Base-by-base conservation (phyloP, 2,329 filamentous ascomycete genomes). In the Aspergillus neotritici region DNA sequence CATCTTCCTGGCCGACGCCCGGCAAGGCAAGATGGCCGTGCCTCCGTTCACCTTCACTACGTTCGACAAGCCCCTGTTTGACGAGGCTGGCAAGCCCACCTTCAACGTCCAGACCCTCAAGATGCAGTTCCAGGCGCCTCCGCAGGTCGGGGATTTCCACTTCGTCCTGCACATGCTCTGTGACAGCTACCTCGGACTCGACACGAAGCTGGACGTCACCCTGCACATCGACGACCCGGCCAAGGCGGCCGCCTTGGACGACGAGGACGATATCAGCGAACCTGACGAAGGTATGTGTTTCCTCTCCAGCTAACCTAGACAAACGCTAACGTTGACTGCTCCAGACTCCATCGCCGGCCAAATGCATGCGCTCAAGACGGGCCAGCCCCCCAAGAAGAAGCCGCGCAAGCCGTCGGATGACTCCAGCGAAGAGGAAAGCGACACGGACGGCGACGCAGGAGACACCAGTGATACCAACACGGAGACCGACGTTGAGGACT, bases 61-160 rank as follows among this genome's bases (percentile, higher is more conserved):
- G 35, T 97, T 98, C 63, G 89, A 96, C 67, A 86, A 89, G 72
- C 86, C 88, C 25, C 82, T 96, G 28, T 86, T 93, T 51, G 82
- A 86, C 55, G 82, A 81, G 32, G 77, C 82, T 49, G 88, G 86
- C 56, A 86, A 86, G 63, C 91, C 91, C 2, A 97, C 93, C 2
- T 98, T 87, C 71, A 84, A 90, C 58, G 84, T 98, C 71, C 90
- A 97, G 67, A 98, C 93, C 3, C 75, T 97, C 60, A 97, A 95
- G 76, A 91, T 94, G 65, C 88, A 96, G 65, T 98, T 98, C 67
- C 87, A 91, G 53, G 91, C 93, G 1, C 93, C 93, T 34, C 89
- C 91, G 16, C 87, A 95, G 63, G 80, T 87, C 4, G 93, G 91
- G 35, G 85, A 90, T 65, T 98, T 95, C 71, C 90, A 86, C 1